phyloP scores from a whole-genome alignment of 139 green algal genomes.

The Mesotaenium endlicherianum region DNA sequence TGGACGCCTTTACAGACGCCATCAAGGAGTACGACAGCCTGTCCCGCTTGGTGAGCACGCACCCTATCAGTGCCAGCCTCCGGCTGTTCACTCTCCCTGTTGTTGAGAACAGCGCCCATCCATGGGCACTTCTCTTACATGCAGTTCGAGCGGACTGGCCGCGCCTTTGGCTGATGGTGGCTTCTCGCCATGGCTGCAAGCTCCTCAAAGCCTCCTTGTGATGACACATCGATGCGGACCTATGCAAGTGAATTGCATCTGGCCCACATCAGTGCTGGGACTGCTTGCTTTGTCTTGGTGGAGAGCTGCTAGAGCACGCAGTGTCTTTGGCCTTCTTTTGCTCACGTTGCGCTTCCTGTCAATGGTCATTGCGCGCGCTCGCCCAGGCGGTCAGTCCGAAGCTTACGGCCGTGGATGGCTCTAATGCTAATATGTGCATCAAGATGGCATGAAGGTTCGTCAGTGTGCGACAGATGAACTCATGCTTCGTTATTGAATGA shows the following conservation, averaged over 20 bases:
- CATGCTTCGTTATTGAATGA: background rate
- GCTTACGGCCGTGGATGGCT: background rate
- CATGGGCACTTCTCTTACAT: no score
- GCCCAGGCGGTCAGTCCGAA: background rate
- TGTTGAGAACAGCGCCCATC: no score
- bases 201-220: background rate
- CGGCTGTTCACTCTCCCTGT: background rate
- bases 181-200: background rate
- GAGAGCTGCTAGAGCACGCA: no score
- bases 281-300: no score
- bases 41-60: conserved; percentile 70
- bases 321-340: no score
- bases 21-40: conserved; percentile 88
- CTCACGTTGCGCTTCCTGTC: no score
- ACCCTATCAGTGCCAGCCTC: background rate
- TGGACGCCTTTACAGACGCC: conserved; percentile 74
- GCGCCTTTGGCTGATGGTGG: background rate
- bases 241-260: no score
- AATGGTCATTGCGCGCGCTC: no score
- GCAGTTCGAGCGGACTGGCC: no score
- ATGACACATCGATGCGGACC: background rate
- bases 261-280: no score
- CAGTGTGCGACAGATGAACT: no score
- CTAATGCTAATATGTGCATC: background rate
- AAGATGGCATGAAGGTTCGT: background rate